Evolutionary conservation across 2,329 filamentous ascomycete species (phyloP).

Genomic region (Cytospora chrysosperma): DNA sequence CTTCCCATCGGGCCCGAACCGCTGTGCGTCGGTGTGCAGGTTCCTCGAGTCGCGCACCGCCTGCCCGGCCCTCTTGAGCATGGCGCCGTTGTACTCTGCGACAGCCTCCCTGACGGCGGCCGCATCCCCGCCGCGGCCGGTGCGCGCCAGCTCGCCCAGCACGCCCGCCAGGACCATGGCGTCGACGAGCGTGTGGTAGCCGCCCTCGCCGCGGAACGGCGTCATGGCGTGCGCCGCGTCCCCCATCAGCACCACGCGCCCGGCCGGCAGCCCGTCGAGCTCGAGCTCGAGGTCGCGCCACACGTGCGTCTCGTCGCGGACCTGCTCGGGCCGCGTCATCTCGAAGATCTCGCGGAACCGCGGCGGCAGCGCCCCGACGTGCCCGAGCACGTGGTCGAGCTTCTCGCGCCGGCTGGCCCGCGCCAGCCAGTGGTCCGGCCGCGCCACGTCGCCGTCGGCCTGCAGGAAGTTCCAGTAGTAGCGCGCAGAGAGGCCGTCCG

Average conservation of each 20-base stretch:
- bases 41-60: background rate
- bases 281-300: conserved; percentile 30
- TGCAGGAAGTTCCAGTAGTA: conserved; percentile 29
- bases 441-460: conserved; percentile 19
- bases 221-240: conserved; percentile 50
- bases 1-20: conserved; percentile 1
- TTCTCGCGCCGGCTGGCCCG: conserved; percentile 3
- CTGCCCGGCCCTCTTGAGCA: background rate
- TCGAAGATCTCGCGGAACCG: conserved; percentile 28
- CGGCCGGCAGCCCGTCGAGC: conserved; percentile 34
- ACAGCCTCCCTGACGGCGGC: background rate
- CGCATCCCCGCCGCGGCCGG: background rate
- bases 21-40: background rate
- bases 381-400: background rate
- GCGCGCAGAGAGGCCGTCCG: conserved; percentile 25
- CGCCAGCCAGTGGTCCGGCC: conserved; percentile 36
- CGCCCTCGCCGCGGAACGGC: conserved; percentile 27
- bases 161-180: background rate
- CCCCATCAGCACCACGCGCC: conserved; percentile 41
- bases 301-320: background rate
- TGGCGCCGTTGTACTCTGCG: background rate
- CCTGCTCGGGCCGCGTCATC: conserved; percentile 20
- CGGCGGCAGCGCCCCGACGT: conserved; percentile 10
- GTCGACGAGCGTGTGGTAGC: conserved; percentile 4
- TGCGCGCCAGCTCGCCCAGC: background rate